Conservation (phyloP, 2,329 filamentous ascomycete species). For the Emergomyces orientalis region DNA sequence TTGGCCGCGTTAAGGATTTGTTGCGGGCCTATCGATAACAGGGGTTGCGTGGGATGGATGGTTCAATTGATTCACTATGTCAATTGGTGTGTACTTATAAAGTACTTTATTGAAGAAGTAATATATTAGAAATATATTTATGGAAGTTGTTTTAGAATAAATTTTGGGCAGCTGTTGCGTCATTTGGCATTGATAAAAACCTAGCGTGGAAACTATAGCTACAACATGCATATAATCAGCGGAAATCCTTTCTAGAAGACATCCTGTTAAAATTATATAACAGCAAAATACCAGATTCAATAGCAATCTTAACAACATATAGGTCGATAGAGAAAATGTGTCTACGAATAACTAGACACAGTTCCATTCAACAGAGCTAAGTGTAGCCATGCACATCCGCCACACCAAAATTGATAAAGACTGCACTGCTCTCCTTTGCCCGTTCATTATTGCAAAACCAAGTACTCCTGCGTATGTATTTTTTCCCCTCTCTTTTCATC, state of each 20-base stretch:
- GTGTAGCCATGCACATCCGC: too few relatives aligned
- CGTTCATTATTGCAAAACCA: too few relatives aligned
- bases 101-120: not conserved
- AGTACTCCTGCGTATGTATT: too few relatives aligned
- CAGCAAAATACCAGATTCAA: too few relatives aligned
- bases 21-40: slow-evolving; percentile 4
- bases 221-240: too few relatives aligned
- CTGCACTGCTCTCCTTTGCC: too few relatives aligned
- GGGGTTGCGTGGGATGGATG: not conserved
- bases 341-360: not conserved
- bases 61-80: not conserved
- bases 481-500: too few relatives aligned
- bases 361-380: not conserved
- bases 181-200: not conserved
- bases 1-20: not conserved
- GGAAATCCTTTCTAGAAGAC: too few relatives aligned
- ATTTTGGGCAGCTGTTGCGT: not conserved
- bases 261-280: too few relatives aligned
- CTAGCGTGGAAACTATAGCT: not conserved
- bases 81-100: not conserved
- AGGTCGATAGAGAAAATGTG: too few relatives aligned
- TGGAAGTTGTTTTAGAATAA: not conserved
- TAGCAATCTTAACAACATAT: too few relatives aligned
- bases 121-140: not conserved
- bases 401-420: too few relatives aligned